Conservation (phyloP, 352 stramenopile species). For the Phytophthora palmivora region DNA sequence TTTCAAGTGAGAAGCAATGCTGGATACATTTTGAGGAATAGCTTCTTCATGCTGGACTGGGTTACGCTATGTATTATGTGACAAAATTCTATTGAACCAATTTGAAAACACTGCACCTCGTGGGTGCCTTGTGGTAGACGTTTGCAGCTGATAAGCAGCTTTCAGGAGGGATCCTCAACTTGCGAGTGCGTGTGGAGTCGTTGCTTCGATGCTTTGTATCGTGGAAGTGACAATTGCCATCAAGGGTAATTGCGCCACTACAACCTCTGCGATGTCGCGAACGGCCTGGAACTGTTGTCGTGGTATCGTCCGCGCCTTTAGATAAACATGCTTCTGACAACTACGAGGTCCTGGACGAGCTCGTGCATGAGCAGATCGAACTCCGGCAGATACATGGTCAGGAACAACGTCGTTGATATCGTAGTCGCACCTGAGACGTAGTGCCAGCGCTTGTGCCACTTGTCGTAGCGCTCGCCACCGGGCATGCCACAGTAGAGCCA, state of each 20-base stretch:
- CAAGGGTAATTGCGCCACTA: not conserved
- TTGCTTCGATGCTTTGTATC: not conserved
- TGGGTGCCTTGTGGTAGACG: not conserved
- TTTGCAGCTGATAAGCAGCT: not conserved
- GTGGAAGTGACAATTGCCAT: too few species aligned
- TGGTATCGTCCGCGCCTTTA: constrained; percentile 29
- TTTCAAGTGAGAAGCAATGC: too few species aligned
- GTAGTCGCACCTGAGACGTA: constrained; percentile 84
- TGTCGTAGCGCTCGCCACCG: constrained; percentile 75
- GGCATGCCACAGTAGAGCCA: constrained; percentile 86
- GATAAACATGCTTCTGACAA: constrained; percentile 57
- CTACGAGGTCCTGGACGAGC: constrained; percentile 65
- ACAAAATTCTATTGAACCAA: constrained; percentile 40
- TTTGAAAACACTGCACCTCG: constrained; percentile 19
- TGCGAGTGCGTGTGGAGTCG: too few species aligned
- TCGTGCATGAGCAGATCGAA: constrained; percentile 85
- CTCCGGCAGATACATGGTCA: constrained; percentile 78
- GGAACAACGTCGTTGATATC: constrained; percentile 75
- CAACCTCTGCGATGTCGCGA: not conserved
- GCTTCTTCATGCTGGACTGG: too few species aligned
- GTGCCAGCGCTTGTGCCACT: constrained; percentile 85
- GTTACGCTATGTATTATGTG: too few species aligned
- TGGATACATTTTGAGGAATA: too few species aligned
- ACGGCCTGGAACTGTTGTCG: not conserved
- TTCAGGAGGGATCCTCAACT: too few species aligned